Evolutionary conservation across 1,284 basidiomycete genomes (phyloP), one percentile per base, ranked within the genome.

Genomic region (Pseudozyma pruni): DNA sequence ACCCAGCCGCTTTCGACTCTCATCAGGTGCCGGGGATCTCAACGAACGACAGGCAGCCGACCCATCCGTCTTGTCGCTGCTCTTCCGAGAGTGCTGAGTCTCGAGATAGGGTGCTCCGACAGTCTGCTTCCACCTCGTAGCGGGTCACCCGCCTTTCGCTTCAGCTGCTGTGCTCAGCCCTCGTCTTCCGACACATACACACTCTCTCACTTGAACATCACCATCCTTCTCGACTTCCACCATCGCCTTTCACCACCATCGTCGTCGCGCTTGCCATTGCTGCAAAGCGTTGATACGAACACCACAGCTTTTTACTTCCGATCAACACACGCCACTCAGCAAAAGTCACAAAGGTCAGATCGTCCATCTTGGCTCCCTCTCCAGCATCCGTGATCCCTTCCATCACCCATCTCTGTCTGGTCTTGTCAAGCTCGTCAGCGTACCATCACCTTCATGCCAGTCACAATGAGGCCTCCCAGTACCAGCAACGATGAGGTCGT

Each of bases 401-500:
- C 35, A 20, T 4, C 46, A 16, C 19, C 11, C 13, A 29, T 29
- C 27, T 29, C 34, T 3, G 0, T 29, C n/a, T 43, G 19, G 17
- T 20, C 37, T 32, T 27, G 43, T 23, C 35, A n/a, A 10, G 17
- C 45, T 27, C 16, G 4, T 37, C 32, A 20, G 17, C 22, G n/a
- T 10, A 8, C 19, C 8, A 22, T 3, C 19, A 10, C n/a, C 35
- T 45, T 38, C 56, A 66, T 66, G 62, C 62, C 62, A 2, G 27
- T 45, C 37, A 48, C 43, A 17, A 67, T 60, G 63, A 27, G 57
- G 32, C 52, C 63, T 6, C 38, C 57, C 16, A 25, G 16, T 35
- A 54, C 55, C 19, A 45, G 32, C 42, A 54, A 42, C 23, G 58
- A 58, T 46, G 58, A 66, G 8, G 38, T 56, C 46, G 44, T 44